These are phyloP conservation scores for Raffaelea deltoideospora DNA, from an alignment of 2,329 filamentous ascomycete genomes.

Conservation along the genomic window DNA sequence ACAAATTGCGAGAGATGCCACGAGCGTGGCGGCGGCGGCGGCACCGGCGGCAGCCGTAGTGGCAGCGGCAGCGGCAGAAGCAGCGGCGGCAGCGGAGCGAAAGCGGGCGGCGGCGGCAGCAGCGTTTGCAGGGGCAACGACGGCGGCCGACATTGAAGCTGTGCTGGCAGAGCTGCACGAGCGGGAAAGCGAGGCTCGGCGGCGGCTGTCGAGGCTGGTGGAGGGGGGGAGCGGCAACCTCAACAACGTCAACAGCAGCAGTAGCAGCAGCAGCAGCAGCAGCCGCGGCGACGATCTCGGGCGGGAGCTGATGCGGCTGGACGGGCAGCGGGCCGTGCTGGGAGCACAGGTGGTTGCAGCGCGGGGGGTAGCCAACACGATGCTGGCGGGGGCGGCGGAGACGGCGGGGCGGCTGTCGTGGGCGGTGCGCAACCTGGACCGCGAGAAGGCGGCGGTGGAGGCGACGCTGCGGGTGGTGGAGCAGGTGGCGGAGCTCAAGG, in stretches of 20 bases:
- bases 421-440: constrained; percentile 74
- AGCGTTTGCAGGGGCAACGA: not conserved
- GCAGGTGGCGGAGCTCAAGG: constrained; percentile 91
- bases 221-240: no score
- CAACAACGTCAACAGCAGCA: not conserved
- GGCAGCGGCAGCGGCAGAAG: not conserved
- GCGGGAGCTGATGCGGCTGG: constrained; percentile 73
- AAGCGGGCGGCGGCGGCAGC: not conserved
- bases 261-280: constrained; percentile 5
- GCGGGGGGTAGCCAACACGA: constrained; percentile 71
- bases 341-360: constrained; percentile 76
- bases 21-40: not conserved
- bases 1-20: not conserved
- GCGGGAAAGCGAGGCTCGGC: not conserved
- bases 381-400: constrained; percentile 73
- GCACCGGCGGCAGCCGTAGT: not conserved
- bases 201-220: not conserved
- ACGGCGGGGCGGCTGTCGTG: constrained; percentile 76
- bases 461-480: constrained; percentile 85
- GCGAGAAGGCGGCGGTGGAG: constrained; percentile 83
- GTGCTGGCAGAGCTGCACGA: not conserved
- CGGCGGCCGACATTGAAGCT: not conserved
- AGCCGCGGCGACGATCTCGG: constrained; percentile 56
- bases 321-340: constrained; percentile 76
- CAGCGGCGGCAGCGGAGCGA: not conserved